Evolutionary conservation across 345 rosid genomes (phyloP), one percentile per base, ranked within the genome.

Genomic region (Theobroma cacao): DNA sequence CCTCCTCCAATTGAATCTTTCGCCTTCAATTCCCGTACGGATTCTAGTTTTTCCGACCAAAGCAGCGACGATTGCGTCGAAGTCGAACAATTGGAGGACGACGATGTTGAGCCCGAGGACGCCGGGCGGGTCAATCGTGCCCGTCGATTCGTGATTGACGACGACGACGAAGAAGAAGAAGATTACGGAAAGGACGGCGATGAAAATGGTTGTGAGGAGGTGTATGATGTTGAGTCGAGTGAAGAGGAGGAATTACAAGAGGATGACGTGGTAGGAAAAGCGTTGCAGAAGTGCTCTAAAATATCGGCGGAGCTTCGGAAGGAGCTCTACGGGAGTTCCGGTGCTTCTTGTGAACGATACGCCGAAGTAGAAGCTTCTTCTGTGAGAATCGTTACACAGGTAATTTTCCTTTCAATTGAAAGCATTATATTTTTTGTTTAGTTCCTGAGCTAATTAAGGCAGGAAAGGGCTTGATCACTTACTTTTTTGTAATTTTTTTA

Each of bases 341-440:
- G 80, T 38, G 74, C 92, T 26, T 80, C 91, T 9, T 91, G 94
- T 64, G 95, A 92, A 7, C 88, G 90, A 9, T 96, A 94, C 71
- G 83, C 98, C 2, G 95, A 94, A 87, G 97, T 96, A 22, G 98
- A 92, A 75, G 79, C 93, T 83, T 89, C 97, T 74, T 85, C 97
- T 1, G 91, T 87, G 31, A 86, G 90, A 86, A 92, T 96, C 83
- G 97, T 96, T 53, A 96, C 92, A 36, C 97, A 91, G 98, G 98
- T 95, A 79, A 45, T 38, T 28, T 6, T 28, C 3, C n/a, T 40
- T 33, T 15, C 0, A 66, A 22, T 13, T 53, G 60, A 28, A 50
- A 24, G 34, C 62, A 33, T 33, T 43, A 22, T 47, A 52, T 63
- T 47, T 58, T 70, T 69, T 36, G 30, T 53, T 47, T 20, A 41